Base-by-base conservation (phyloP, 306 rosid species). In the Trifolium pratense region DNA sequence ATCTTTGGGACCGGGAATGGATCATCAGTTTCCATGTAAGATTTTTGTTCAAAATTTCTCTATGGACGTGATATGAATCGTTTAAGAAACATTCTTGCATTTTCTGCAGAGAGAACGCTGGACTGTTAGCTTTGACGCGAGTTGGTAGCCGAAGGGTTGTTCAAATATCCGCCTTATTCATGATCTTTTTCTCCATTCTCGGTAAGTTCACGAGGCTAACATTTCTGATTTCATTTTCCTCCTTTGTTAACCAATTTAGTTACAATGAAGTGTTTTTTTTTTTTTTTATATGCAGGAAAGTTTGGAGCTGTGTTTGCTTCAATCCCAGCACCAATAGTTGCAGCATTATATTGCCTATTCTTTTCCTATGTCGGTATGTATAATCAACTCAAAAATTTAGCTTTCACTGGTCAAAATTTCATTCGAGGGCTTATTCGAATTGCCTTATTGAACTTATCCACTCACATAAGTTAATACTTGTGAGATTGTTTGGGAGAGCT, bases 271-370 rank as follows among this genome's bases (percentile, higher is more conserved):
- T 21, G n/a, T n/a, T n/a, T n/a, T 26, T 25, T 71, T 73, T 55
- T 55, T 55, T 21, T 11, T 39, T 40, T 68, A 15, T 66, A 31
- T 78, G 65, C 83, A 94, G 98, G 96, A 75, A 94, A 94, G 84
- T 94, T 94, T 55, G 98, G 98, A 83, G 98, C 97, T 29, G 84
- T 94, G 61, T 88, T 91, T 75, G 97, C 97, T 78, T 94, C 99
- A 37, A 91, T 91, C 75, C 96, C 97, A 15, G 85, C 86, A 4
- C 87, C 97, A 16, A 94, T 94, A 56, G 67, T 94, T 61, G 96
- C 90, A 43, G 97, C 97, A 46, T 73, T 89, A 48, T 90, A 91
- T 55, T 91, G 99, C 80, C 78, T 94, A 77, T 88, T 91, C 92
- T 94, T 94, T 71, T 92, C 99, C 76, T 89, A 89, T 70, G 95